Evolutionary conservation across 306 rosid genomes (phyloP), one percentile per base, ranked within the genome.

Genomic region (Begonia fuchsioides): DNA sequence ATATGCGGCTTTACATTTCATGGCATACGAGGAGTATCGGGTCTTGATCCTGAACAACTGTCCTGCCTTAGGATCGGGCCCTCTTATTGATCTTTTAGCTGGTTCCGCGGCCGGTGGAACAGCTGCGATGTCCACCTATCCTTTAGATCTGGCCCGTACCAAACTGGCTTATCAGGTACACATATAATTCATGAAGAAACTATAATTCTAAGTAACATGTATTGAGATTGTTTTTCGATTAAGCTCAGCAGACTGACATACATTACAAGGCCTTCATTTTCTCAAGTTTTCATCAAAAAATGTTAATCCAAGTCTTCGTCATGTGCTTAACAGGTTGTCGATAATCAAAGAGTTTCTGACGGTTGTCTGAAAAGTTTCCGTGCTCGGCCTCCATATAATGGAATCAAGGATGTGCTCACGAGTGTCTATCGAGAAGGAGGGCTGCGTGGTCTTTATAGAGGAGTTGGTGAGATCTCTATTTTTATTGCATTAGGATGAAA

Each of bases 101-200:
- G 98, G 98, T 62, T 74, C 98, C 3, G 94, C 88, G 16, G 90
- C 95, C 3, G 98, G 98, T 19, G 96, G 94, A 58, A 92, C 98
- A 39, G 80, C 98, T 32, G 94, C 68, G 62, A 57, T 90, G 52
- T 90, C 85, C 52, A 90, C 98, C 43, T 90, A 90, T 59, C 98
- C 98, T 56, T 67, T 90, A 68, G 98, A 90, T 71, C 83, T 90
- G 14, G 96, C 98, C 44, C 94, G 98, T 45, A 90, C 98, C 17
- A 92, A 77, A 68, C 98, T 92, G 58, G 98, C 98, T 65, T 92
- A 85, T 69, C 94, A 81, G 94, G 98, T 92, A 61, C 11, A 48
- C 13, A 11, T 65, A 20, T 54, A 10, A 26, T 15, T 45, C 19
- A 19, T 32, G 15, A 15, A 41, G 15, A 32, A 26, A 26, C 7